Base-by-base conservation (phyloP, 805 yeast species). In the Metschnikowia picachoensis region DNA sequence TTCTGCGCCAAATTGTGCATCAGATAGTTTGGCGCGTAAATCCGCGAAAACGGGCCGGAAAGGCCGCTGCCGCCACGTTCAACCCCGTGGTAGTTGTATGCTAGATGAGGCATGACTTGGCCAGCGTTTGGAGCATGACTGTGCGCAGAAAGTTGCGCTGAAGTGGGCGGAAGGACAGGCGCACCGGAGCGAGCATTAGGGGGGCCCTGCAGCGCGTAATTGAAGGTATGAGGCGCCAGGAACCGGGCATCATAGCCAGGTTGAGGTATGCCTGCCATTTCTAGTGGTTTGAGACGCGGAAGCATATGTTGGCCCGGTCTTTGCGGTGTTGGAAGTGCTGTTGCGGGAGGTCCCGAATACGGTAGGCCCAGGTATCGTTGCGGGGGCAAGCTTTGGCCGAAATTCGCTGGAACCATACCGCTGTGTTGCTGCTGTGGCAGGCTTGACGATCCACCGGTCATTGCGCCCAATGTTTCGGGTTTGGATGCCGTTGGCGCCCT, bases 231-330 rank as follows among this genome's bases (percentile, higher is more conserved):
- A n/a, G 32, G 30, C 20, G 32, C 31, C 39, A 29, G 47, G 15
- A 38, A 15, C 16, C 43, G 42, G 28, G 43, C 20, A 20, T 38
- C 43, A 13, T 34, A 29, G 14, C n/a, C 8, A 2, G 16, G 29
- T 11, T 37, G 25, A 20, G 43, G 29, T 4, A 15, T 31, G 13
- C 41, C 11, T 4, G 38, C 34, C 29, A 40, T 31, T 3, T 30
- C 33, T 4, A 45, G 34, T n/a, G 39, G 43, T 29, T 39, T 25
- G n/a, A 44, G 30, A 8, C n/a, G 39, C 36, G 47, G 43, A n/a
- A 44, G 47, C 20, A 15, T 9, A 27, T 12, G 10, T 12, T 39
- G 39, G 17, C 10, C 10, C 3, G 36, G 30, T 15, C 35, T 34
- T 25, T 30, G 43, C 15, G 40, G 47, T 15, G 40, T 36, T 25